Conservation (phyloP, 306 rosid species). For the Casuarina glauca region DNA sequence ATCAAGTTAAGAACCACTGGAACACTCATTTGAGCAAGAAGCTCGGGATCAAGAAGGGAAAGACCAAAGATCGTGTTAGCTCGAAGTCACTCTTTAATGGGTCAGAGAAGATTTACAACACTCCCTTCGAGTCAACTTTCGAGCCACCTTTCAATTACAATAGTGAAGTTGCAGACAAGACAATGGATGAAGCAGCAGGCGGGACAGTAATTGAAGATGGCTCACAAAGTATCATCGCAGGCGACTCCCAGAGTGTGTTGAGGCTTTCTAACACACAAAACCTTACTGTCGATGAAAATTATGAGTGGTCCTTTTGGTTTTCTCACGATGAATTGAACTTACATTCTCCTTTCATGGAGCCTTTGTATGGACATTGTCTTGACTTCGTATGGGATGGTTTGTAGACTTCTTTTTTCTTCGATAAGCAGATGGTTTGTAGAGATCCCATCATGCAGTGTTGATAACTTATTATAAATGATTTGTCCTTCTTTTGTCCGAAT, state of each 20-base stretch:
- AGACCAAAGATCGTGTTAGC: slow-evolving; percentile 10
- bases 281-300: not conserved
- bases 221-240: not conserved
- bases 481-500: not conserved
- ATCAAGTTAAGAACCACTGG: slow-evolving; percentile 72
- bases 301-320: slow-evolving; percentile 31
- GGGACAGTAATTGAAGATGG: not conserved
- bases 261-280: slow-evolving; percentile 19
- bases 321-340: slow-evolving; percentile 11
- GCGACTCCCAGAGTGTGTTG: not conserved
- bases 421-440: slow-evolving; percentile 20
- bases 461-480: not conserved
- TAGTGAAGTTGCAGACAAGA: slow-evolving; percentile 7
- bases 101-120: not conserved
- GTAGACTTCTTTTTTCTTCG: not conserved
- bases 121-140: slow-evolving; percentile 1
- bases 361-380: slow-evolving; percentile 27
- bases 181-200: not conserved
- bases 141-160: not conserved
- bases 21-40: slow-evolving; percentile 61
- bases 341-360: slow-evolving; percentile 11
- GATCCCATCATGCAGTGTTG: not conserved
- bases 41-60: slow-evolving; percentile 38
- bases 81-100: not conserved
- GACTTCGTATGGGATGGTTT: slow-evolving; percentile 31